A percentile compares a stretch with the other conserved stretches of the same genome.
phyloP scores from a whole-genome alignment of 176 grass and related monocot genomes.

The Pontederia crassipes region DNA sequence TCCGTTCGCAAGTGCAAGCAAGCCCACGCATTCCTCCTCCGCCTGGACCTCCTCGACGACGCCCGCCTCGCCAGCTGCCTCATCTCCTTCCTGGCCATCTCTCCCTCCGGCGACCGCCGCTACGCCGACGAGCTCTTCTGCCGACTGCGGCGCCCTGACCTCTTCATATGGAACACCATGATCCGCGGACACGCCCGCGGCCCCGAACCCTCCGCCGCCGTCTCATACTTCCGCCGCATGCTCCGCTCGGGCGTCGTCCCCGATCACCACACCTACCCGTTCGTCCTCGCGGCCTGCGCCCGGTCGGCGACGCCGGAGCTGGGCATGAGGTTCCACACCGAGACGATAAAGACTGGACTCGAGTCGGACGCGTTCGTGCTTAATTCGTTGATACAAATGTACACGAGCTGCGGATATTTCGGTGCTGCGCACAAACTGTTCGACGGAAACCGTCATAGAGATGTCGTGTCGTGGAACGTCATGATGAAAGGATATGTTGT shows the following conservation, averaged over 20 bases:
- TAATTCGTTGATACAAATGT: constrained; percentile 6
- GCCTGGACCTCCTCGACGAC: constrained; percentile 4
- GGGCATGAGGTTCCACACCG: constrained; percentile 8
- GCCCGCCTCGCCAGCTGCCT: constrained; percentile 1
- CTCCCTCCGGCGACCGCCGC: constrained; percentile 9
- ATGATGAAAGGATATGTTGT: constrained; percentile 7
- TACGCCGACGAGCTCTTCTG: constrained; percentile 6
- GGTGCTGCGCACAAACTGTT: constrained; percentile 5
- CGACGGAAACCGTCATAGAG: constrained; percentile 7
- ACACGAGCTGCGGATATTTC: neutral
- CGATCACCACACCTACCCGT: constrained; percentile 14
- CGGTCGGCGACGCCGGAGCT: neutral
- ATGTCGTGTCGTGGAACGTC: constrained; percentile 13
- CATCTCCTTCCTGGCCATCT: constrained; percentile 8
- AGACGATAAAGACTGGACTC: constrained; percentile 2
- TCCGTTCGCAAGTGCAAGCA: constrained; percentile 13
- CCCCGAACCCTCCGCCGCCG: neutral
- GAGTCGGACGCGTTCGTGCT: constrained; percentile 8
- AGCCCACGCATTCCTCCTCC: constrained; percentile 12
- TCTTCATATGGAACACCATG: constrained; percentile 17
- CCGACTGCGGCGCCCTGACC: constrained; percentile 1
- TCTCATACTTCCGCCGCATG: constrained; percentile 3
- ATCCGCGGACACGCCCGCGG: constrained; percentile 6
- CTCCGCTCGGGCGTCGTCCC: constrained; percentile 3
- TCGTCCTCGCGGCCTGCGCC: constrained; percentile 11